These are phyloP conservation scores for Teunomyces barrocoloradensis DNA, from an alignment of 805 yeast genomes.

Conservation along the genomic window DNA sequence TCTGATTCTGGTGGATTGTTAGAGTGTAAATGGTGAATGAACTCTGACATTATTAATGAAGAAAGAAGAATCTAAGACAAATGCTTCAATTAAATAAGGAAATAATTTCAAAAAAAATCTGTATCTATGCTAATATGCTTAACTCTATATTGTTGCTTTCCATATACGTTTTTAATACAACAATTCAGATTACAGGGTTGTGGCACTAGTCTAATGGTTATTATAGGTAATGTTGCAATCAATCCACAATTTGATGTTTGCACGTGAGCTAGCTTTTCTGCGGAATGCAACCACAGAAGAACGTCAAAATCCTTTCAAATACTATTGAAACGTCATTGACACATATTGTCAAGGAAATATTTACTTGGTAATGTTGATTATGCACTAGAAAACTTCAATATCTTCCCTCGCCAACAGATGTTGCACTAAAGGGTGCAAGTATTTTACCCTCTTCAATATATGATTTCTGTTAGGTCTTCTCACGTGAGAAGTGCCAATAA, in stretches of 20 bases:
- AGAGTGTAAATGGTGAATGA: constrained; percentile 10
- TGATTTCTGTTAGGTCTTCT: constrained; percentile 3
- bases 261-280: constrained; percentile 20
- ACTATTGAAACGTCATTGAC: background rate
- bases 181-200: background rate
- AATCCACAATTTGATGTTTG: constrained; percentile 22
- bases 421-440: background rate
- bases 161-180: background rate
- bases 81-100: constrained; percentile 2
- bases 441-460: background rate
- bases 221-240: constrained; percentile 14
- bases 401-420: background rate
- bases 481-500: constrained; percentile 25
- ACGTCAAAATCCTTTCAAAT: background rate
- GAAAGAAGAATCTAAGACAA: background rate
- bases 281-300: background rate
- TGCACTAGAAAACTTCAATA: too few relatives aligned
- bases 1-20: constrained; percentile 17
- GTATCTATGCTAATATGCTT: background rate
- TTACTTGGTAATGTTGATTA: background rate
- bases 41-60: constrained; percentile 10
- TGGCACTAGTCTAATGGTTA: background rate
- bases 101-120: constrained; percentile 2
- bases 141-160: background rate
- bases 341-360: background rate